Percentiles rank a stretch among this genome's conserved stretches.
These are phyloP conservation scores for Thoreauomyces humboldtii DNA, from an alignment of 192 early-diverging fungal genomes.

Conservation along the genomic window DNA sequence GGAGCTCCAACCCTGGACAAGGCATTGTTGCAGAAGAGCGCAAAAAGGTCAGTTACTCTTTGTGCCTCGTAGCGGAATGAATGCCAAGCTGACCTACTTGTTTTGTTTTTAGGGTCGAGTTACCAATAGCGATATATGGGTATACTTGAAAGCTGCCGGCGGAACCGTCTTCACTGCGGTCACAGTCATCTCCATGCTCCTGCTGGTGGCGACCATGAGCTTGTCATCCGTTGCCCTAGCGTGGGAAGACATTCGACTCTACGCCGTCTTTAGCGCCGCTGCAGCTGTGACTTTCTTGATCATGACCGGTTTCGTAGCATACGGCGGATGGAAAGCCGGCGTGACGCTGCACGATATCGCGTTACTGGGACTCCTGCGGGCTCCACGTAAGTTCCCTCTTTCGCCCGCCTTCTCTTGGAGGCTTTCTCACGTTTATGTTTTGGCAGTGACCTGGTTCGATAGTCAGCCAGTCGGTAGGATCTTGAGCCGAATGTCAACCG, in stretches of 20 bases:
- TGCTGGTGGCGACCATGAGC: slow-evolving; percentile 41
- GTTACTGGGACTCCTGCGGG: slow-evolving; percentile 31
- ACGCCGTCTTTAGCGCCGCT: slow-evolving; percentile 7
- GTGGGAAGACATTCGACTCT: slow-evolving; percentile 9
- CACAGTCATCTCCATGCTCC: slow-evolving; percentile 41
- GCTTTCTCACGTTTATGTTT: not conserved
- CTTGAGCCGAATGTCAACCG: slow-evolving; percentile 78
- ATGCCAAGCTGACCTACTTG: no score
- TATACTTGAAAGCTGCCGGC: slow-evolving; percentile 64
- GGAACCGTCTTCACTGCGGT: slow-evolving; percentile 44
- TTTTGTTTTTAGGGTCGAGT: no score
- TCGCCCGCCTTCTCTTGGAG: slow-evolving; percentile 23
- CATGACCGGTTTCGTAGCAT: not conserved
- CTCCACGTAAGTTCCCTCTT: slow-evolving; percentile 53
- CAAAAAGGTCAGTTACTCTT: no score
- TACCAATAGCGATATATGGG: slow-evolving; percentile 63
- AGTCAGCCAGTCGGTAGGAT: slow-evolving; percentile 72
- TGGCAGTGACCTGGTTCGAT: slow-evolving; percentile 30
- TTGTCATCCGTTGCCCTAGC: not conserved
- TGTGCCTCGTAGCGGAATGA: no score
- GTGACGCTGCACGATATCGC: slow-evolving; percentile 30
- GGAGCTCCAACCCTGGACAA: no score
- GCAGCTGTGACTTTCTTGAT: not conserved
- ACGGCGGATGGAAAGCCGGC: not conserved
- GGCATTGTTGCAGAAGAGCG: no score